These are phyloP conservation scores for Ballota nigra DNA, from an alignment of 257 asterid species.

Conservation along the genomic window DNA sequence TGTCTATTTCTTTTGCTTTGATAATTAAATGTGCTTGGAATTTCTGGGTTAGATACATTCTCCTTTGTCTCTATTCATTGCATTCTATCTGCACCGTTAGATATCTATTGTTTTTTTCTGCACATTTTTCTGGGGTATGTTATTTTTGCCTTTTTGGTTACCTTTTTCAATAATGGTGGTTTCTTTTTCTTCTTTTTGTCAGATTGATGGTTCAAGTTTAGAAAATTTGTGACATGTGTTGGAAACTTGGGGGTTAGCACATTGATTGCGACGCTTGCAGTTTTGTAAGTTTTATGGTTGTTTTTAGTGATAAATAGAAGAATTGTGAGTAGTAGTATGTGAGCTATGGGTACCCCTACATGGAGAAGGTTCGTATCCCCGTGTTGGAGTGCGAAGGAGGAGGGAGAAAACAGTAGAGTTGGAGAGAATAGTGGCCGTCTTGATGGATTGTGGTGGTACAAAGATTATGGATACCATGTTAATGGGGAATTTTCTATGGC, in stretches of 20 bases:
- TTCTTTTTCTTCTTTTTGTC: slow-evolving; percentile 17
- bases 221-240: slow-evolving; percentile 29
- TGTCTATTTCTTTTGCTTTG: neutral
- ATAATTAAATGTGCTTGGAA: neutral
- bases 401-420: slow-evolving; percentile 39
- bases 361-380: slow-evolving; percentile 60
- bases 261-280: slow-evolving; percentile 10
- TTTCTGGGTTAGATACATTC: slow-evolving; percentile 14
- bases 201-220: slow-evolving; percentile 43
- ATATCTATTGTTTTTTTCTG: slow-evolving; percentile 18
- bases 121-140: neutral
- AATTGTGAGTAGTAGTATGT: slow-evolving; percentile 31
- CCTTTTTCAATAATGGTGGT: slow-evolving; percentile 6
- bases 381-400: slow-evolving; percentile 61
- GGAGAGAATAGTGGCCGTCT: slow-evolving; percentile 38
- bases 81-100: slow-evolving; percentile 18
- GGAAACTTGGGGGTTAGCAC: slow-evolving; percentile 25
- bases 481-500: slow-evolving; percentile 85
- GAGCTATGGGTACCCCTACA: slow-evolving; percentile 66
- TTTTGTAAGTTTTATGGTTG: slow-evolving; percentile 3
- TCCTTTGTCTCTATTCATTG: slow-evolving; percentile 4
- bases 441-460: slow-evolving; percentile 77
- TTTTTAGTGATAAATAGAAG: neutral
- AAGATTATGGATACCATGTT: slow-evolving; percentile 61
- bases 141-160: slow-evolving; percentile 7